Evolutionary conservation across 768 basidiomycete genomes (phyloP).

Genomic region (Boletus tomentosulus): DNA sequence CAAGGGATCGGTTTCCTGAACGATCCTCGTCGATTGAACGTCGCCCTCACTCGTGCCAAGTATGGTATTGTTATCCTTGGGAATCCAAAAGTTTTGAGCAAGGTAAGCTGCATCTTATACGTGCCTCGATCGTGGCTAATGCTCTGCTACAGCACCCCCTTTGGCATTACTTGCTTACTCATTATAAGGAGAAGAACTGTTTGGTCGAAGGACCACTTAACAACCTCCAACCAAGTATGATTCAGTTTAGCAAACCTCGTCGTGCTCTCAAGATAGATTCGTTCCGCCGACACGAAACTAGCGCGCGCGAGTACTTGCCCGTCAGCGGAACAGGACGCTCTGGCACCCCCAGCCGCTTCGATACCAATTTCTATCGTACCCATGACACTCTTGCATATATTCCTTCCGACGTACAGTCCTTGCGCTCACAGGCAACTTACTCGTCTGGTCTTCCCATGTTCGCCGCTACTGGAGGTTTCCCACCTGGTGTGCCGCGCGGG

Average conservation of each 20-base stretch:
- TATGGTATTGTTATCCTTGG: conserved; percentile 99
- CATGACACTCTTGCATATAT: conserved; percentile 94
- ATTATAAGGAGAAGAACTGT: conserved; percentile 93
- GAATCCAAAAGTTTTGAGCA: conserved; percentile 99
- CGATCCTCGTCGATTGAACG: conserved; percentile 93
- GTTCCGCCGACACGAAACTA: conserved; percentile 90
- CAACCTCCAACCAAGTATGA: conserved; percentile 97
- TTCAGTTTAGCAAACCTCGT: conserved; percentile 97
- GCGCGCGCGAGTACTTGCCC: conserved; percentile 72
- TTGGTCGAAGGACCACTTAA: conserved; percentile 96
- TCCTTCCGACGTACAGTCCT: conserved; percentile 91
- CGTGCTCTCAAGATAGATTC: conserved; percentile 91
- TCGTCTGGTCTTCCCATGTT: conserved; percentile 90
- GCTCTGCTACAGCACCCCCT: conserved; percentile 72
- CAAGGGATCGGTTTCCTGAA: conserved; percentile 99
- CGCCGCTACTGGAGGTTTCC: conserved; percentile 63
- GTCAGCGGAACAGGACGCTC: conserved; percentile 49
- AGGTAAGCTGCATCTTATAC: conserved; percentile 49
- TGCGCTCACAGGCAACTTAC: conserved; percentile 95
- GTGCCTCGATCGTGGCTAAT: conserved; percentile 2
- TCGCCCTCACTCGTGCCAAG: conserved; percentile 94
- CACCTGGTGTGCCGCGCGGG: conserved; percentile 60
- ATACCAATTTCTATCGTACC: conserved; percentile 91
- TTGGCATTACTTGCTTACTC: conserved; percentile 97
- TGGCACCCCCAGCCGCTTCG: conserved; percentile 92